Evolutionary conservation across 2,329 filamentous ascomycete species (phyloP), one percentile per base, ranked within the genome.

Genomic region (Alternaria ethzedia): DNA sequence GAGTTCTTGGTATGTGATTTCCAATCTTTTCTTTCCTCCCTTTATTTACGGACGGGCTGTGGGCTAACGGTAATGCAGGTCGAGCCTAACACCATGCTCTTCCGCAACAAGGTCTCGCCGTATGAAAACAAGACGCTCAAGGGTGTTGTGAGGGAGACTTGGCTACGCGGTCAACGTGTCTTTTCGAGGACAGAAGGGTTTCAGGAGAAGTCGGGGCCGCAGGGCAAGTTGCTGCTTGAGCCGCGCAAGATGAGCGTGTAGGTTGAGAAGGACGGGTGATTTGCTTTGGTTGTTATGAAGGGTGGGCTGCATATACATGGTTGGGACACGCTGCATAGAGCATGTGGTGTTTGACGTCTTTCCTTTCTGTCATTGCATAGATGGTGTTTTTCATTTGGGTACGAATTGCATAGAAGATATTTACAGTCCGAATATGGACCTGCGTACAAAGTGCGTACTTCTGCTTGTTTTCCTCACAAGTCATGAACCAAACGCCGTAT

Each of bases 41-140:
- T 21, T 2, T 23, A 13, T 17, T 26, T 47, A 21, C 32, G 20
- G 47, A 20, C 1, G 10, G 15, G 13, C 46, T 32, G 44, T 59
- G 15, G 25, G 57, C 59, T 63, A 50, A 64, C 17, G 28, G 47
- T 21, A 32, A 9, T 12, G 50, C 43, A 75, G 76, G 81, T 86
- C 57, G 81, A 82, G 75, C 81, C 75, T n/a, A 89, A 87, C 65
- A 93, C 93, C 54, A 97, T 99, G 94, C 87, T 96, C 70, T 99
- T 97, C 87, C 90, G 93, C 80, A 97, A 97, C 81, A 93, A 93
- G 75, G 94, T 93, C 83, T 94, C 90, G 60, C 94, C 94, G 0
- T 97, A 96, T 85, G 91, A 97, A 78, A 92, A 92, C 20, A 91
- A 90, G 79, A 86, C 83, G 30, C 90, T 97, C 73, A 87, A 85